Evolutionary conservation across 2,329 filamentous ascomycete genomes (phyloP), one percentile per base, ranked within the genome.

Genomic region (Cercospora sp.): DNA sequence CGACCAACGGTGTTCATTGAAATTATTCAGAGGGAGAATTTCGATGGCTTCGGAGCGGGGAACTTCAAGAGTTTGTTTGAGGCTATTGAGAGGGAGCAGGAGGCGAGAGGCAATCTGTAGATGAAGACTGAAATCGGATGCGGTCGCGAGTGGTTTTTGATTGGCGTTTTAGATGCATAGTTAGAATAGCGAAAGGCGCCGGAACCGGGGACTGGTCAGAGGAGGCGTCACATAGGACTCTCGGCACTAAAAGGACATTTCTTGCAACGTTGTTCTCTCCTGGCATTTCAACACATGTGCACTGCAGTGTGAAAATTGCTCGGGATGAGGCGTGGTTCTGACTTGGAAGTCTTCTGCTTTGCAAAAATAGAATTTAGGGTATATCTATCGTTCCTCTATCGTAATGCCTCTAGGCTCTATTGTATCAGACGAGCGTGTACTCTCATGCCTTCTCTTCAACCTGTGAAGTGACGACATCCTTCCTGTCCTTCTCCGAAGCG

Each of bases 31-130:
- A 85, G 94, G 66, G 90, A 96, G 75, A 89, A 93, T 71, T 97
- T 97, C 79, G 89, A 91, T 34, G 94, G 94, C 0, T 97, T 97
- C 74, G 94, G 94, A 3, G 94, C 94, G 0, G 94, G 94, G 1
- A 98, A 97, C 80, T 97, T 97, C 83, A 97, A 93, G 87, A 93
- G 90, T 69, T 77, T 97, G 74, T 97, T 97, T 76, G 94, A 97
- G 84, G 94, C 94, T 2, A 96, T 97, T 79, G 94, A 97, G 85
- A 85, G 94, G 61, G 94, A 97, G 80, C 94, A 97, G 84, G 93
- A 89, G 57, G 85, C 91, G 79, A 85, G 94, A 66, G 94, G 94
- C 1, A 97, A 97, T 78, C 79, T 97, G 81, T 76, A 55, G 62
- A 57, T 16, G 37, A 16, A 8, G 12, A 3, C 13, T 59, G 28